These are phyloP conservation scores for Diplodia mutila DNA, from an alignment of 2,329 filamentous ascomycete species.

Conservation along the genomic window DNA sequence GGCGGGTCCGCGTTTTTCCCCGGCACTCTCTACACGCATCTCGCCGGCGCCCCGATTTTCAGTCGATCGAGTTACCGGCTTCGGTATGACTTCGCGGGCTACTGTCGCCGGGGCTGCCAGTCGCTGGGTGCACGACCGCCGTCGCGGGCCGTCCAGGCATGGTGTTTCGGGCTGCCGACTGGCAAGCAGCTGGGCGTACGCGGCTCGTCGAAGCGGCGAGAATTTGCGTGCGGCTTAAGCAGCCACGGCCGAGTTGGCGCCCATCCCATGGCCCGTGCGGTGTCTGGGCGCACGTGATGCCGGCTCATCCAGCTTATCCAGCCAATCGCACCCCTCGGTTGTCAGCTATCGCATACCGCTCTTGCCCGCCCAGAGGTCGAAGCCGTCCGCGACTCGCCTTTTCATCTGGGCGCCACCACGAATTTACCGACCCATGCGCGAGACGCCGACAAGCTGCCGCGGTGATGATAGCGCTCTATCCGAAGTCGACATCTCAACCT, in stretches of 20 bases:
- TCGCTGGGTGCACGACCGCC: neutral
- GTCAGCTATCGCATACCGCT: constrained; percentile 18
- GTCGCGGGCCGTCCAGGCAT: too few relatives aligned
- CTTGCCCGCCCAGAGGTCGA: neutral
- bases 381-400: neutral
- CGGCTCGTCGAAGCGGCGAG: constrained; percentile 4
- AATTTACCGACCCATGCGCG: neutral
- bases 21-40: neutral
- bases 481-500: too few relatives aligned
- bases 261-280: neutral
- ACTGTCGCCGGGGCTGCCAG: neutral
- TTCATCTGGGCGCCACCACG: neutral
- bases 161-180: neutral
- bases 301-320: neutral
- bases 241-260: neutral
- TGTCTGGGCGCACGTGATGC: neutral
- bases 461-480: neutral
- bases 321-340: neutral
- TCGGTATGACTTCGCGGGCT: neutral
- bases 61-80: constrained; percentile 20
- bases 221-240: constrained; percentile 6
- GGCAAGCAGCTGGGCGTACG: neutral
- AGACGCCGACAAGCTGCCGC: constrained; percentile 7
- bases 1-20: neutral
- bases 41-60: constrained; percentile 3